Evolutionary conservation across 2,329 filamentous ascomycete genomes (phyloP).

Genomic region (Exserohilum turcica): DNA sequence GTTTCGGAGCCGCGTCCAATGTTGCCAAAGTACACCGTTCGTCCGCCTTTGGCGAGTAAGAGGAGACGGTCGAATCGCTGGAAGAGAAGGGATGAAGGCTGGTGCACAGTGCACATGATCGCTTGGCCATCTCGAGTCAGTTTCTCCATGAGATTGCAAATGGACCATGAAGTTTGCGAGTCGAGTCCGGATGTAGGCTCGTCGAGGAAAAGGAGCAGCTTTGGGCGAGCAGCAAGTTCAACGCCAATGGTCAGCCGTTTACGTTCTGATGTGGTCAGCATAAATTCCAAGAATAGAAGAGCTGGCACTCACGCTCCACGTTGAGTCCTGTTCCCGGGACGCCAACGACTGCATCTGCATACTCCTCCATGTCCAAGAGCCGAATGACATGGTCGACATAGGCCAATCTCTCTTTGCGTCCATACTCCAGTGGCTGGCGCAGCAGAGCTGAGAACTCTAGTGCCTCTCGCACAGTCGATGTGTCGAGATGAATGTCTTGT

Average conservation of each 20-base stretch:
- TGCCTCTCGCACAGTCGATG: constrained; percentile 69
- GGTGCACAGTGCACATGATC: constrained; percentile 91
- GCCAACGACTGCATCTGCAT: constrained; percentile 27
- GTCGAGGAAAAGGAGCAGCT: constrained; percentile 59
- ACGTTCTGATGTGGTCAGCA: constrained; percentile 48
- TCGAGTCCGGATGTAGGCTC: constrained; percentile 85
- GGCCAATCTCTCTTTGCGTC: constrained; percentile 18
- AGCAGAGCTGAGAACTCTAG: constrained; percentile 78
- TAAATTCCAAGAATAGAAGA: background rate
- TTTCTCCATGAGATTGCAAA: constrained; percentile 81
- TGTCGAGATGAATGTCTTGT: constrained; percentile 63
- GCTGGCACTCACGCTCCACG: constrained; percentile 51
- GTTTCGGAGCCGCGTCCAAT: constrained; percentile 70
- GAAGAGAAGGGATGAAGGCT: constrained; percentile 89
- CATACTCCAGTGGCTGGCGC: constrained; percentile 47
- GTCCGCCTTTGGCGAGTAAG: constrained; percentile 73
- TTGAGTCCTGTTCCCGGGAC: constrained; percentile 27
- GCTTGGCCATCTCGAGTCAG: constrained; percentile 77
- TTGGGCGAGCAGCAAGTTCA: constrained; percentile 39
- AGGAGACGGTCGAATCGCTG: constrained; percentile 81
- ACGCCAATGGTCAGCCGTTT: constrained; percentile 66
- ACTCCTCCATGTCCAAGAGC: constrained; percentile 76
- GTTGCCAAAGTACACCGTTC: constrained; percentile 78
- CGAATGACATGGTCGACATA: constrained; percentile 81
- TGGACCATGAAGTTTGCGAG: constrained; percentile 80